Evolutionary conservation across 108 stramenopile genomes (phyloP), one percentile per base, ranked within the genome.

Genomic region (Cylindrotheca closterium): DNA sequence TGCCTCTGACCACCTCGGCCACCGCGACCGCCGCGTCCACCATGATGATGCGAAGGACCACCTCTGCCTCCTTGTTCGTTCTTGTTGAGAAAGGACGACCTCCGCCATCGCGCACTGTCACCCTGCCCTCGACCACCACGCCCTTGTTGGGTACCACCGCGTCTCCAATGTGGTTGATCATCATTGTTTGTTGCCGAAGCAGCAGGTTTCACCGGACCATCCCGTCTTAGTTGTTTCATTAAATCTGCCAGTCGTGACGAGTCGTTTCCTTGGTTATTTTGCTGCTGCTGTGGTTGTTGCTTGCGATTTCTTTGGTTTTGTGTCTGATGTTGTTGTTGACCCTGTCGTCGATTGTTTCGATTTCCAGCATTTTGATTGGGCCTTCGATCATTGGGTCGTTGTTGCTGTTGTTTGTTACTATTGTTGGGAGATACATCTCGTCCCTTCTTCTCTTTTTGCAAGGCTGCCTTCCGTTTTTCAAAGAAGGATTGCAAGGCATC

Each of bases 391-490:
- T 65, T 5, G 27, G 30, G 42, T 50, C n/a, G 34, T 28, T 17
- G 15, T 1, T 2, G 51, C 15, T 25, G 24, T 1, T 15, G 10
- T 42, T 42, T 42, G 15, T 42, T 42, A 51, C n/a, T 50, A 4
- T 51, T 60, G 26, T 37, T 24, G 12, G 0, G 0, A 30, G 26
- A 30, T n/a, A 19, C 60, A 47, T 26, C 47, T 27, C 4, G 23
- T 3, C 31, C 32, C 29, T 62, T 27, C 29, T 31, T 30, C 24
- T 53, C 32, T 34, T 64, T 64, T 26, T 24, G 48, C 31, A 64
- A 31, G 4, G 51, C 63, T 24, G 51, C 63, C 30, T 53, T 64
- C 24, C 63, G 17, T 34, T 64, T 64, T 22, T 64, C 51, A 49
- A 64, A 64, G 24, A 49, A 61, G 2, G 31, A n/a, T 45, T 48